These are phyloP conservation scores for Clavispora phyllophila DNA, from an alignment of 805 yeast genomes.

Conservation along the genomic window DNA sequence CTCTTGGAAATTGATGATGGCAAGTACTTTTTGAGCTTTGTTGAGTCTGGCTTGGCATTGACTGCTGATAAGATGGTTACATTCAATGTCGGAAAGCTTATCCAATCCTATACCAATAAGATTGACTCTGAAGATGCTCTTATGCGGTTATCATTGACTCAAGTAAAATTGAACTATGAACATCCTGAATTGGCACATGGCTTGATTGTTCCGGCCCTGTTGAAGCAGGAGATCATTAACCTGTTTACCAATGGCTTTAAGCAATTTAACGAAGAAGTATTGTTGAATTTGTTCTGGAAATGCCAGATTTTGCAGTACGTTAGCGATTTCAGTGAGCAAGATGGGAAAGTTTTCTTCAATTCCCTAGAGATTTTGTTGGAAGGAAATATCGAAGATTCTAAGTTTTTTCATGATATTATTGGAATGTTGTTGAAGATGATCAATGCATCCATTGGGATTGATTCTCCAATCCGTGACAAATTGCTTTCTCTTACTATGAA, in stretches of 20 bases:
- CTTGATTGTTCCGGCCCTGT: neutral
- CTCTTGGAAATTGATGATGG: constrained; percentile 31
- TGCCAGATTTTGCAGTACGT: constrained; percentile 37
- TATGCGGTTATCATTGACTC: constrained; percentile 5
- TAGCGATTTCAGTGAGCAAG: constrained; percentile 20
- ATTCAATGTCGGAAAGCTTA: constrained; percentile 37
- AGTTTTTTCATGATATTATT: constrained; percentile 36
- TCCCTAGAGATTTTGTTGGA: constrained; percentile 10
- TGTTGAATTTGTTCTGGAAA: constrained; percentile 51
- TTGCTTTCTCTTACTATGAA: neutral
- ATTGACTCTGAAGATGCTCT: constrained; percentile 7
- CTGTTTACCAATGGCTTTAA: neutral
- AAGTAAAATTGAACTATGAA: constrained; percentile 1
- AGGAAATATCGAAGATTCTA: constrained; percentile 6
- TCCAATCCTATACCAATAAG: constrained; percentile 45
- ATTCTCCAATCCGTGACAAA: neutral
- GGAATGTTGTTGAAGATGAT: constrained; percentile 32
- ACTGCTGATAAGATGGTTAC: constrained; percentile 42
- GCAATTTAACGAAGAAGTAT: constrained; percentile 3
- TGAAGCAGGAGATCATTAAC: neutral
- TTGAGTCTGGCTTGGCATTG: constrained; percentile 41
- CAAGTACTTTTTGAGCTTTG: constrained; percentile 39
- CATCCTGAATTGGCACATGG: neutral
- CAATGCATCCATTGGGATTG: neutral
- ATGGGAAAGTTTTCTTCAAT: constrained; percentile 13